Evolutionary conservation across 169 alveolate genomes (phyloP), one percentile per base, ranked within the genome.

Genomic region (Plasmodium knowlesi): DNA sequence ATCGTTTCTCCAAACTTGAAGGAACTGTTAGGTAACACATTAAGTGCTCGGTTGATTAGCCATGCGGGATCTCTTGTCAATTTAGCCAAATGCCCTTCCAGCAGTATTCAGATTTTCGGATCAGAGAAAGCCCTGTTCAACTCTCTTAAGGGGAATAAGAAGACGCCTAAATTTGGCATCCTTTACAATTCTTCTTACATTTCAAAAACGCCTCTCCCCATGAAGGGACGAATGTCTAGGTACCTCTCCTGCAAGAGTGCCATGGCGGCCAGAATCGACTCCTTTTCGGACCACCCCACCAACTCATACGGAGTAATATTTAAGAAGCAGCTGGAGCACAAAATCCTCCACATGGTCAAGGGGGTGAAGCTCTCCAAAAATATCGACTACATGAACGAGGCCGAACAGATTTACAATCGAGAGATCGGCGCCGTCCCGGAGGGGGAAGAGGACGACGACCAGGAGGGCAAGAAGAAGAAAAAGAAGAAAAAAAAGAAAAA

Each of bases 111-210:
- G 95, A 98, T 99, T 16, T 96, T 99, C 53, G 99, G 99, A 22
- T 99, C 99, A 53, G 99, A 98, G 93, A 98, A 99, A 97, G 99
- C 99, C 10, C 96, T 99, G 30, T 99, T 99, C 96, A 95, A 99
- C 73, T 99, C 99, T 2, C 95, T 99, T 76, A 99, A 99, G 96
- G 98, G 99, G 25, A 98, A 98, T 95, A 98, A 99, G 67, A 98
- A 98, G 84, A 99, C 99, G 30, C 99, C 99, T n/a, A 99, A 99
- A 95, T 99, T 98, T 95, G 99, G 99, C 3, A 96, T 99, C 10
- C 96, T 99, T 76, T 99, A 97, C 96, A 99, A 99, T 95, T 98
- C 99, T 2, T 96, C 99, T 53, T 98, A 98, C 96, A 99, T 99
- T 78, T 99, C 99, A 2, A 97, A 98, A 94, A 99, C 99, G 25